Base-by-base conservation (phyloP, 495 filamentous ascomycete species). In the Sphaerosporella brunnea region DNA sequence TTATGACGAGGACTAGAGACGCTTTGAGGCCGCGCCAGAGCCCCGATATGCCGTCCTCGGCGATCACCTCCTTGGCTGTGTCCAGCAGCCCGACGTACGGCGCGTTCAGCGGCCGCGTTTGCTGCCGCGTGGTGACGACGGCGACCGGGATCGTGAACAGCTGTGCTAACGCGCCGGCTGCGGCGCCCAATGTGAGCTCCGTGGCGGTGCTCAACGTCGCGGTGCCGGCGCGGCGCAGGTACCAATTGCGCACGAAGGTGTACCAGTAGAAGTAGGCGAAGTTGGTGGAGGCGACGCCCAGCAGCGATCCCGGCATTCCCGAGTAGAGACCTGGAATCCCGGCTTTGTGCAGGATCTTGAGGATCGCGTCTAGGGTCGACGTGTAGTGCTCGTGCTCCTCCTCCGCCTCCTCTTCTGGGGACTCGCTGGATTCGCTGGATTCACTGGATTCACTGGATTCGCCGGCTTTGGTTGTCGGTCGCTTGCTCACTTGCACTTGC, bases 201-300 rank as follows among this genome's bases (percentile, higher is more conserved):
- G 79, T 70, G 9, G 81, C 75, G 2, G 90, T 95, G n/a, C 79
- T 75, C 13, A 87, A 87, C 24, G 68, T 71, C 2, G 72, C 59
- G n/a, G 69, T 49, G 8, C 4, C 16, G 50, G 72, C 71, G 25
- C 74, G 80, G 24, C 75, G 73, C 61, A 86, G 65, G 62, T 95
- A 96, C 30, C 94, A 65, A 10, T 73, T 74, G 36, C 90, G 79
- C 11, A 95, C 84, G 15, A 85, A 63, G 18, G 84, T 87, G 64
- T 99, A 96, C 90, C 90, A 99, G 69, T 96, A 99, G 60, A 99
- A 99, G 66, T 99, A 99, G 50, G 90, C 90, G 60, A 99, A 99
- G 62, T 99, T 99, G 48, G 86, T 96, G 11, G 86, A 94, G 5
- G 84, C 88, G 11, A 96, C 92, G 36, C 90, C 90, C 15, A 95